Base-by-base conservation (phyloP, 371 early-diverging fungal species). In the Parasitella parasitica region DNA sequence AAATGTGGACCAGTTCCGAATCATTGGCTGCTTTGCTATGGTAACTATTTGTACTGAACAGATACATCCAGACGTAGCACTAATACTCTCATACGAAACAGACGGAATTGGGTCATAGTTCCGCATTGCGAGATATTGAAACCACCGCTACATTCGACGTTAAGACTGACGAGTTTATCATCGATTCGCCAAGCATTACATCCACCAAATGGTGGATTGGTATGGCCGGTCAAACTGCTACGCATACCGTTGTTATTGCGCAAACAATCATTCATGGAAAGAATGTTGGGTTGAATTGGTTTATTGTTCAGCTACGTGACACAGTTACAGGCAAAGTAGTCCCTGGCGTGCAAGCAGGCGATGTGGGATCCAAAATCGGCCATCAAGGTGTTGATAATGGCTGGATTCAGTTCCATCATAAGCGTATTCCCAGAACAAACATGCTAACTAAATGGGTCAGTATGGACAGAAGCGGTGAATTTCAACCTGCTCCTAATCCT, bases 201-300 rank as follows among this genome's bases (percentile, higher is more conserved):
- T 77, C 95, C 16, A 91, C 95, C 18, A 96, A 92, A 73, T 95
- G 94, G 94, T 96, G 96, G 96, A 94, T 94, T 67, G 96, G 96
- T 48, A 91, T 94, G 63, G 89, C 91, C 3, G 93, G 89, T 6
- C 88, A 92, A 63, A 86, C 90, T 4, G 89, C 93, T 18, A 91
- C 92, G 0, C 92, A 92, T 69, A 83, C 89, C 57, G 81, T 82
- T 15, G 79, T 75, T 4, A 81, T 85, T 68, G 71, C 78, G 34
- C 88, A 89, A 73, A 87, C 92, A 0, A 64, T 86, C 3, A 82
- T 92, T 57, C 76, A 87, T 64, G 89, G 88, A 35, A 79, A 88
- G 72, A 73, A 76, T 59, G 81, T 88, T 54, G 93, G 93, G 20
- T 86, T 87, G 68, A 91, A 92, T 64, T 85, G 87, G 82, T 95